Percentiles rank a stretch among this genome's conserved stretches.
Conservation (phyloP, 2,329 filamentous ascomycete genomes). For the Aspergillus niger region DNA sequence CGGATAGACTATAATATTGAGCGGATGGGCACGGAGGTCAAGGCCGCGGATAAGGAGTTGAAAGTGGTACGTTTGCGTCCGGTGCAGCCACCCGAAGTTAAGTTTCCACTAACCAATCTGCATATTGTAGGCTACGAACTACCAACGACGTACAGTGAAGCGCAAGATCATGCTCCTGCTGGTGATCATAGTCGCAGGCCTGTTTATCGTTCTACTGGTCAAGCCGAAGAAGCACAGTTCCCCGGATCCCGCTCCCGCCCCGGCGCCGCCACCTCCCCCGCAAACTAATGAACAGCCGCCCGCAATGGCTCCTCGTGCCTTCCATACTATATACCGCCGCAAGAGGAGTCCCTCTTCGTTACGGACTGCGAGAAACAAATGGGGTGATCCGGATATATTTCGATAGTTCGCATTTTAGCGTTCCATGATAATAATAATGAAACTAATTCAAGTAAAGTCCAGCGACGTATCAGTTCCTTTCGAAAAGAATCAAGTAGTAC, state of each 20-base stretch:
- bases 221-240: conserved; percentile 65
- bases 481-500: background rate
- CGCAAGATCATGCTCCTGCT: conserved; percentile 91
- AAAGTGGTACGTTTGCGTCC: conserved; percentile 60
- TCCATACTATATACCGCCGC: conserved; percentile 25
- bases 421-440: conserved; percentile 25
- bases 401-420: conserved; percentile 27
- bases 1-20: conserved; percentile 99
- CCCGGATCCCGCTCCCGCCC: conserved; percentile 13
- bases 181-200: conserved; percentile 76
- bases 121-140: conserved; percentile 65
- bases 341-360: conserved; percentile 26
- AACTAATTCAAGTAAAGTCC: conserved; percentile 9
- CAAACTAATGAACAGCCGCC: conserved; percentile 24
- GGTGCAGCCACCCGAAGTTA: background rate
- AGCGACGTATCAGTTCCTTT: background rate
- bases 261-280: conserved; percentile 23
- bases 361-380: conserved; percentile 31
- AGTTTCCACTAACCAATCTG: conserved; percentile 4
- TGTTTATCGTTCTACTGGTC: conserved; percentile 80
- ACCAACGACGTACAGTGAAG: conserved; percentile 86
- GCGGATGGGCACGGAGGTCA: conserved; percentile 89
- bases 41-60: conserved; percentile 88
- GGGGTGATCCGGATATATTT: conserved; percentile 40
- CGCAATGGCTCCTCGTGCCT: conserved; percentile 20